phyloP scores from a whole-genome alignment of 2,329 filamentous ascomycete species.

The Colletotrichum orbiculare region DNA sequence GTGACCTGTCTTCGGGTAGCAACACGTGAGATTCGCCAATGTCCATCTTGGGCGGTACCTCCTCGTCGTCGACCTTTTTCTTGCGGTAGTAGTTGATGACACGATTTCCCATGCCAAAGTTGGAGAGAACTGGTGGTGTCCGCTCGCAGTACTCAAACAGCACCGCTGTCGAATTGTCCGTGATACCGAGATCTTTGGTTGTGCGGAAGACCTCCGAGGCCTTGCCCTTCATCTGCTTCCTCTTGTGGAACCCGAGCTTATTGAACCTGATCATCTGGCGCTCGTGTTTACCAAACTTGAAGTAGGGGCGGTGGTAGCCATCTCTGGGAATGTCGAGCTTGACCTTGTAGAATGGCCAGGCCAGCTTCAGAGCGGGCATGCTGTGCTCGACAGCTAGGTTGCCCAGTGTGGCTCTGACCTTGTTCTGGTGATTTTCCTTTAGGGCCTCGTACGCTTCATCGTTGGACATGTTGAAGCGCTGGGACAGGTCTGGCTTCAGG shows the following conservation, averaged over 20 bases:
- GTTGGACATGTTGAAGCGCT: conserved; percentile 95
- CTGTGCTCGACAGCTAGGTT: conserved; percentile 95
- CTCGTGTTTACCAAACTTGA: conserved; percentile 76
- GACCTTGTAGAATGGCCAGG: conserved; percentile 96
- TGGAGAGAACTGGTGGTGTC: conserved; percentile 89
- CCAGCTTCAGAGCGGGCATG: conserved; percentile 88
- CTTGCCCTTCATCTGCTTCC: conserved; percentile 84
- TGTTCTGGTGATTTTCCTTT: conserved; percentile 97
- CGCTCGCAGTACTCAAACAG: conserved; percentile 97
- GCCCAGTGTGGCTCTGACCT: conserved; percentile 90
- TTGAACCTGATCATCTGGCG: conserved; percentile 78
- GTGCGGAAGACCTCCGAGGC: conserved; percentile 81
- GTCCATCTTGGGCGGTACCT: conserved; percentile 80
- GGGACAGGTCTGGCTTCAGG: conserved; percentile 77
- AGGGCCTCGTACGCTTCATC: conserved; percentile 95
- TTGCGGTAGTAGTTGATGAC: conserved; percentile 98
- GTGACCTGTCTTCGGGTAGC: conserved; percentile 92
- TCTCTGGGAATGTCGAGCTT: conserved; percentile 79
- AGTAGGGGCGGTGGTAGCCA: conserved; percentile 84
- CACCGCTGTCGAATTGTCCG: conserved; percentile 88
- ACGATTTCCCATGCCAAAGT: conserved; percentile 96
- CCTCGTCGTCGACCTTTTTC: conserved; percentile 78
- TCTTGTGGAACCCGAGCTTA: conserved; percentile 78
- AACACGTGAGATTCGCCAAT: conserved; percentile 91
- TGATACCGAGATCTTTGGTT: conserved; percentile 85